These are phyloP conservation scores for Pythium brachiatum DNA, from an alignment of 352 stramenopile species.

Conservation along the genomic window DNA sequence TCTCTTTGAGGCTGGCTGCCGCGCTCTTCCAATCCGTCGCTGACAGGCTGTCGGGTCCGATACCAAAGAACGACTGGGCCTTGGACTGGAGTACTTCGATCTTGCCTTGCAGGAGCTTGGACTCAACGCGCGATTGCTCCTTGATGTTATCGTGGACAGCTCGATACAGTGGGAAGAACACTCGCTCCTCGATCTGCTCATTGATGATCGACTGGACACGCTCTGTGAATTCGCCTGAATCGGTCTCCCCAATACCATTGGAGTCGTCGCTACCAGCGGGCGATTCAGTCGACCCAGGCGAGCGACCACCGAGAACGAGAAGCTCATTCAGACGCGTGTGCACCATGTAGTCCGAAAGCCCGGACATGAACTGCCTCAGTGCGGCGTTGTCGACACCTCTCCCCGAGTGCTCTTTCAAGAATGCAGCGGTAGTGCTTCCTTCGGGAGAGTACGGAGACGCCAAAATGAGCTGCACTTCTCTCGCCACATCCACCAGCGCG, in stretches of 20 bases:
- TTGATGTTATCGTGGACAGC: constrained; percentile 64
- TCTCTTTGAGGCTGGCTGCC: constrained; percentile 59
- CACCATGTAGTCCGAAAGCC: constrained; percentile 78
- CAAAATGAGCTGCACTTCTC: constrained; percentile 80
- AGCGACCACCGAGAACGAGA: constrained; percentile 50
- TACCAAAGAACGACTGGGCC: constrained; percentile 82
- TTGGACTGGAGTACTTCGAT: constrained; percentile 80
- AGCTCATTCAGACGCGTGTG: constrained; percentile 81
- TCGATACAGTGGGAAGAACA: constrained; percentile 79
- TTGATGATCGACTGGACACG: constrained; percentile 68
- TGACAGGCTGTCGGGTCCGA: constrained; percentile 64
- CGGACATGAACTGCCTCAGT: constrained; percentile 75
- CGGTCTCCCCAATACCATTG: constrained; percentile 21
- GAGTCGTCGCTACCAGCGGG: constrained; percentile 27
- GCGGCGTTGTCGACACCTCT: constrained; percentile 46
- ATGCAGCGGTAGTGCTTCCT: constrained; percentile 65
- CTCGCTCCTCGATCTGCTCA: constrained; percentile 83
- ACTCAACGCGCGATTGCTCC: constrained; percentile 53
- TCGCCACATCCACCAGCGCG: constrained; percentile 62
- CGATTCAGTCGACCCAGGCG: constrained; percentile 8
- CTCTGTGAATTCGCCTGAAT: constrained; percentile 55
- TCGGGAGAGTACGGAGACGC: constrained; percentile 84
- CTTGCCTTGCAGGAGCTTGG: constrained; percentile 73
- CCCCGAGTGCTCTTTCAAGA: constrained; percentile 64
- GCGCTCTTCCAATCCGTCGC: constrained; percentile 57